Evolutionary conservation across 352 stramenopile species (phyloP).

Genomic region (Chrysophaeum taylorii): DNA sequence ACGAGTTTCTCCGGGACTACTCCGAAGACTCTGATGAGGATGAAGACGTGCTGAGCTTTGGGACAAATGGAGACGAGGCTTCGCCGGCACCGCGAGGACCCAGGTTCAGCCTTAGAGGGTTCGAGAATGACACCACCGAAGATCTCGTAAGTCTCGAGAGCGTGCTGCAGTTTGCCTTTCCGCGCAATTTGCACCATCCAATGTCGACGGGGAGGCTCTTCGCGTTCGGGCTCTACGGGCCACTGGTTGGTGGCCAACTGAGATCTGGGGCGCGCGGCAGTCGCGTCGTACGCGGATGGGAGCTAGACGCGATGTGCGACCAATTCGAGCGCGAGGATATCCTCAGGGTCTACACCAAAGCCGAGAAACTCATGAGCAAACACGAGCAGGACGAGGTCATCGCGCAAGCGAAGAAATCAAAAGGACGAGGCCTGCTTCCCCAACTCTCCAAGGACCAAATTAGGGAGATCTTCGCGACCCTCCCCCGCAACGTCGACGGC

Average conservation of each 20-base stretch:
- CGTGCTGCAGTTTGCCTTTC: conserved; percentile 62
- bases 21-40: no score
- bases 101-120: neutral
- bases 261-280: conserved; percentile 47
- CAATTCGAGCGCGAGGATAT: conserved; percentile 67
- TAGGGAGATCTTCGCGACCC: conserved; percentile 42
- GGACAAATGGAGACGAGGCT: no score
- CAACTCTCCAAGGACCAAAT: conserved; percentile 57
- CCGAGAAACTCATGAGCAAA: conserved; percentile 36
- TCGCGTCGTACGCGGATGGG: conserved; percentile 43
- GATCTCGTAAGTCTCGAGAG: conserved; percentile 38
- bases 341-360: conserved; percentile 54
- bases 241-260: conserved; percentile 50
- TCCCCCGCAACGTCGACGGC: conserved; percentile 39
- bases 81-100: neutral
- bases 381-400: conserved; percentile 57
- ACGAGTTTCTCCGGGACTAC: no score
- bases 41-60: no score
- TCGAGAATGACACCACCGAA: neutral
- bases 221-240: conserved; percentile 63
- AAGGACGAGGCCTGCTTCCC: conserved; percentile 39
- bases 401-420: conserved; percentile 49
- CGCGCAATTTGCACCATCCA: conserved; percentile 54
- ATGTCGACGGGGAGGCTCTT: conserved; percentile 61
- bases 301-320: conserved; percentile 59